Conservation (phyloP, 371 early-diverging fungal genomes). For the Rhizopus stolonifer region DNA sequence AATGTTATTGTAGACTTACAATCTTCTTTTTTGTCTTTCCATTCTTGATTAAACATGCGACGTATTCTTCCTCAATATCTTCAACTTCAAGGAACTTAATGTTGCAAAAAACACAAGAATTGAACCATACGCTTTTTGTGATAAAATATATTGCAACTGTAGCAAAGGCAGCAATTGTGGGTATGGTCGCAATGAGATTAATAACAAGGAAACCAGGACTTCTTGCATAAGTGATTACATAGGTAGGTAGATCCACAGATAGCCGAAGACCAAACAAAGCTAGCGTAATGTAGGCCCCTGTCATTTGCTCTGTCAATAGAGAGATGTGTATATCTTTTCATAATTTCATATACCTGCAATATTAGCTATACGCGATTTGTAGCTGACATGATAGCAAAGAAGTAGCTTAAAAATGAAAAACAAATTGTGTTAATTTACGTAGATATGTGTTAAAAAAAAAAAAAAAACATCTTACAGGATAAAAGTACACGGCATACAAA, state of each 20-base stretch:
- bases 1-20: neutral
- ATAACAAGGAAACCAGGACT: constrained; percentile 32
- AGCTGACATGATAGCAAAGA: constrained; percentile 45
- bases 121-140: constrained; percentile 21
- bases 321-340: neutral
- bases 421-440: neutral
- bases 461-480: constrained; percentile 35
- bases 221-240: constrained; percentile 40
- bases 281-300: constrained; percentile 29
- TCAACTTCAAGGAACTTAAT: constrained; percentile 32
- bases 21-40: neutral
- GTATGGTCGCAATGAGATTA: constrained; percentile 28
- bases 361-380: constrained; percentile 40
- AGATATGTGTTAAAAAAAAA: too few relatives aligned
- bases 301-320: too few relatives aligned
- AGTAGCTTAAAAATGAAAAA: constrained; percentile 22
- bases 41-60: constrained; percentile 18
- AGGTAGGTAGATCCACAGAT: constrained; percentile 36
- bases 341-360: constrained; percentile 22
- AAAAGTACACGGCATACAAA: constrained; percentile 51
- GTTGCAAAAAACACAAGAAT: constrained; percentile 29
- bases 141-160: constrained; percentile 33
- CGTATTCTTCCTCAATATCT: constrained; percentile 47
- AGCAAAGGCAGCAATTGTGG: constrained; percentile 34
- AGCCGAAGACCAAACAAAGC: constrained; percentile 35